phyloP scores from a whole-genome alignment of 2,329 filamentous ascomycete genomes.

The Fonsecaea monophora region DNA sequence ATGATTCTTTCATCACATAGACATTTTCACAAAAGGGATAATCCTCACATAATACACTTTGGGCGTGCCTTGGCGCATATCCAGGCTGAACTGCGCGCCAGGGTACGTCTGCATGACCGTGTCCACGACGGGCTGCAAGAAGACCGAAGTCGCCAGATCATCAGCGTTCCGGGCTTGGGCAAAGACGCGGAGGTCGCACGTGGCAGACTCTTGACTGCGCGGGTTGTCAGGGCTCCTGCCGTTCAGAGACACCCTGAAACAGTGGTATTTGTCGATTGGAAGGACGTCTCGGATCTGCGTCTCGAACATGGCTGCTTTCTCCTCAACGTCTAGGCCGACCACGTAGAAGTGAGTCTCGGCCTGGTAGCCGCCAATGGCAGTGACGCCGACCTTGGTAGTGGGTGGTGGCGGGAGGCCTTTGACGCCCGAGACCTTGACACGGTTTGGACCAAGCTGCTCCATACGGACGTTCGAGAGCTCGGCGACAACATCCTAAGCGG shows the following conservation, averaged over 20 bases:
- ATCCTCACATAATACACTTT: conserved; percentile 36
- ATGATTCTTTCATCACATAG: neutral
- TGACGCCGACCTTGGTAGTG: conserved; percentile 60
- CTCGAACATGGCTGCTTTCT: conserved; percentile 46
- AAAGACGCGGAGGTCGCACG: conserved; percentile 41
- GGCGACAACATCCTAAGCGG: conserved; percentile 50
- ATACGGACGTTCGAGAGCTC: conserved; percentile 48
- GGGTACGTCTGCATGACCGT: conserved; percentile 52
- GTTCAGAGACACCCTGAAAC: conserved; percentile 46
- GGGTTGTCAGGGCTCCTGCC: conserved; percentile 49
- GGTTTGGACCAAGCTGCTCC: conserved; percentile 44
- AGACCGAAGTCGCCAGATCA: conserved; percentile 11
- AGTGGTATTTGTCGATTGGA: conserved; percentile 45
- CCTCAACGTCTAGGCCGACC: conserved; percentile 54
- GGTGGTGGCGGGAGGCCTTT: conserved; percentile 54
- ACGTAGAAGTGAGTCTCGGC: conserved; percentile 52
- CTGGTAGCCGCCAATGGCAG: conserved; percentile 58
- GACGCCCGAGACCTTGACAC: conserved; percentile 51
- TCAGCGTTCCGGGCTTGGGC: conserved; percentile 15
- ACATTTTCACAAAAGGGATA: neutral
- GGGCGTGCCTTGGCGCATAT: conserved; percentile 54
- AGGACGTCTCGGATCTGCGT: conserved; percentile 35
- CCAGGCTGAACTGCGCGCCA: conserved; percentile 54
- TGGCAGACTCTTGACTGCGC: conserved; percentile 49
- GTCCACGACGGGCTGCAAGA: conserved; percentile 16